Percentiles rank a stretch among this genome's conserved stretches.
Conservation (phyloP, 202 grass and related monocot species). For the Alloteropsis angusta region DNA sequence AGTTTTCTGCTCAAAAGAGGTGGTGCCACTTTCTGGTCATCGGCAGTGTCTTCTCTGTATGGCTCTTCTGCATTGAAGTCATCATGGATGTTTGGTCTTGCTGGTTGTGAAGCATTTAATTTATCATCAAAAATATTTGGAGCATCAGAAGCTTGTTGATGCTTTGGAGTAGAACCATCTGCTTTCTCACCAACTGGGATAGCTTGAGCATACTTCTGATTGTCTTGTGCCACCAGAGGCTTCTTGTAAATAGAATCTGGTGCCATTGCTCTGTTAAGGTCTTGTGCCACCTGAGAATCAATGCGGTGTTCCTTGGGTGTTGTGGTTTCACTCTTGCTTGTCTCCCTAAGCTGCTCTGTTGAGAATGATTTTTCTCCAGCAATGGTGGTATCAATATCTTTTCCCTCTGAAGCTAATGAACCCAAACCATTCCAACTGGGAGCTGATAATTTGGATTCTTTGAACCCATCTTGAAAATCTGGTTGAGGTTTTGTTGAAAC, state of each 20-base stretch:
- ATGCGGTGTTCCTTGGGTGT: too few relatives aligned
- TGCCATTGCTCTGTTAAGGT: too few relatives aligned
- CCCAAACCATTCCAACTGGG: background rate
- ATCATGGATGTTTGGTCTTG: background rate
- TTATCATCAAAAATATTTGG: slow-evolving; percentile 3
- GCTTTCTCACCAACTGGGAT: slow-evolving; percentile 7
- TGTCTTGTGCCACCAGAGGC: slow-evolving; percentile 1
- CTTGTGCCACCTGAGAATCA: background rate
- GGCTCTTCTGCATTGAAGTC: background rate
- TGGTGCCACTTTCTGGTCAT: slow-evolving; percentile 17
- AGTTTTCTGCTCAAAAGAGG: background rate
- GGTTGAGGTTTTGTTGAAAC: background rate
- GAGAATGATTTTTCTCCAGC: background rate
- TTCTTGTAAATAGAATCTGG: slow-evolving; percentile 18
- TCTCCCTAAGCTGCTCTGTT: background rate
- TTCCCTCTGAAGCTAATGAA: background rate
- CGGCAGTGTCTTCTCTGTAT: slow-evolving; percentile 4
- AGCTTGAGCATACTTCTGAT: background rate
- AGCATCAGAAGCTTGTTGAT: slow-evolving; percentile 12
- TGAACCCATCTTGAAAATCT: background rate
- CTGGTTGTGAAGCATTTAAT: background rate
- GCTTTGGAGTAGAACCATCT: slow-evolving; percentile 16
- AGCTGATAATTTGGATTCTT: background rate
- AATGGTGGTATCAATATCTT: background rate
- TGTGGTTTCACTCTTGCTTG: background rate